A percentile compares a stretch with the other conserved stretches of the same genome.
Evolutionary conservation across 2,329 filamentous ascomycete species (phyloP).

Genomic region (Hypoxylon sp.): DNA sequence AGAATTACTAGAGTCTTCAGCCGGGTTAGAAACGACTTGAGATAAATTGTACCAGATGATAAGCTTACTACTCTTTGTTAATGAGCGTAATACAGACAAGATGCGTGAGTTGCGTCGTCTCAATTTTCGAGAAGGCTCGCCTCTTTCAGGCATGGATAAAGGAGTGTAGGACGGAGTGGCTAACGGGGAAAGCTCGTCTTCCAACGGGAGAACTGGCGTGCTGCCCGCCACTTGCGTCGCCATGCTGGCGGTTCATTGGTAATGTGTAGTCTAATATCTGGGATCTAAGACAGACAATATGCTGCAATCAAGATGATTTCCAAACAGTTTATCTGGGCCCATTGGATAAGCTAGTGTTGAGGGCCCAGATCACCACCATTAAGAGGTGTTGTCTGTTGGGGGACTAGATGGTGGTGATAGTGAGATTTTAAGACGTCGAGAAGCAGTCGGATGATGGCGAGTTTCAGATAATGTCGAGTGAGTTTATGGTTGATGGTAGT

Average conservation of each 20-base stretch:
- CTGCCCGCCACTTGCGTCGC: conserved; percentile 48
- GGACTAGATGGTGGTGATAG: conserved; percentile 30
- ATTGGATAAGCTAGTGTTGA: conserved; percentile 13
- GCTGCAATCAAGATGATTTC: conserved; percentile 28
- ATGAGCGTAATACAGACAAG: conserved; percentile 59
- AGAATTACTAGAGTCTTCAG: conserved; percentile 48
- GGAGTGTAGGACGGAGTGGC: conserved; percentile 47
- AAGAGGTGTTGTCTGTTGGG: conserved; percentile 25
- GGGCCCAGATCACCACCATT: conserved; percentile 41
- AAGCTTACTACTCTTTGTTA: conserved; percentile 58
- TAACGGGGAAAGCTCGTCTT: conserved; percentile 42
- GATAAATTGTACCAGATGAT: not conserved
- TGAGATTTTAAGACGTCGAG: conserved; percentile 3
- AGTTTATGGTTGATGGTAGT: not conserved
- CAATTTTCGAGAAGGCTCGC: conserved; percentile 56
- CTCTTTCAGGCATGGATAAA: conserved; percentile 48
- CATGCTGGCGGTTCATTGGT: conserved; percentile 39
- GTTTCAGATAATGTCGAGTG: not conserved
- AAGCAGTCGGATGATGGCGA: not conserved
- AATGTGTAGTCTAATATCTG: conserved; percentile 23
- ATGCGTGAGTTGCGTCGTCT: conserved; percentile 60
- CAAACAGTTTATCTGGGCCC: conserved; percentile 28
- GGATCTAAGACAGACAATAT: conserved; percentile 13
- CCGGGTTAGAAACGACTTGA: conserved; percentile 23
- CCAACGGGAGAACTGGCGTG: conserved; percentile 40